Evolutionary conservation across 1,139 yeast genomes (phyloP).

Genomic region (Nakaseomyces glabratus): DNA sequence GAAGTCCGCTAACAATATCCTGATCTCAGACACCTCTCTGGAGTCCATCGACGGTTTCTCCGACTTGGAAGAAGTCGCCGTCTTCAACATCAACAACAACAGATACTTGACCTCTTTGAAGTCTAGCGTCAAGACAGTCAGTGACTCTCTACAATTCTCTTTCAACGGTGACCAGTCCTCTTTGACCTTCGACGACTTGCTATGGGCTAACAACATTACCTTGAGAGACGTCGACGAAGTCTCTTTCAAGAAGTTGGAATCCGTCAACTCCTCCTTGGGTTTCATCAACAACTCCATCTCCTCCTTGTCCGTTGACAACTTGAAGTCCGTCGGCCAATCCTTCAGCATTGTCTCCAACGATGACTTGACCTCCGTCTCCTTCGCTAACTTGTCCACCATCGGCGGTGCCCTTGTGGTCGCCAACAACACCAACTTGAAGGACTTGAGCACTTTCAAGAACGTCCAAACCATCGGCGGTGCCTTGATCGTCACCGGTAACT

Average conservation of each 20-base stretch:
- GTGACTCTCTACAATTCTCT: constrained; percentile 66
- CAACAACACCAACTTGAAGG: constrained; percentile 64
- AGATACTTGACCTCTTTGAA: constrained; percentile 57
- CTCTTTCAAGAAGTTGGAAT: constrained; percentile 56
- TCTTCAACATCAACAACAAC: constrained; percentile 86
- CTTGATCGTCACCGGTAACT: constrained; percentile 68
- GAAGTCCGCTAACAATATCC: constrained; percentile 60
- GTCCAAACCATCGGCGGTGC: constrained; percentile 81
- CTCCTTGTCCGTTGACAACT: constrained; percentile 46
- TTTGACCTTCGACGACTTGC: constrained; percentile 57
- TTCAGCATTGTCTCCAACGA: constrained; percentile 68
- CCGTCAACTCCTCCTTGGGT: constrained; percentile 73
- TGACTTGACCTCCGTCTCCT: constrained; percentile 58
- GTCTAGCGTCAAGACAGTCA: constrained; percentile 65
- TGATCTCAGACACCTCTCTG: constrained; percentile 81
- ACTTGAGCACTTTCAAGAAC: constrained; percentile 65
- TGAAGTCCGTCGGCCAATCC: constrained; percentile 67
- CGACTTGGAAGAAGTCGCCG: constrained; percentile 58
- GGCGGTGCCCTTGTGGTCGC: constrained; percentile 86
- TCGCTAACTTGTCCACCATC: constrained; percentile 58
- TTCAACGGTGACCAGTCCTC: constrained; percentile 73
- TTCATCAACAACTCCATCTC: constrained; percentile 58
- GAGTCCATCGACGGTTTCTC: constrained; percentile 67
- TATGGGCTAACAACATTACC: constrained; percentile 78
- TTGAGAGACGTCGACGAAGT: constrained; percentile 71